Evolutionary conservation across 768 basidiomycete species (phyloP).

Genomic region (Russula dissimulans): DNA sequence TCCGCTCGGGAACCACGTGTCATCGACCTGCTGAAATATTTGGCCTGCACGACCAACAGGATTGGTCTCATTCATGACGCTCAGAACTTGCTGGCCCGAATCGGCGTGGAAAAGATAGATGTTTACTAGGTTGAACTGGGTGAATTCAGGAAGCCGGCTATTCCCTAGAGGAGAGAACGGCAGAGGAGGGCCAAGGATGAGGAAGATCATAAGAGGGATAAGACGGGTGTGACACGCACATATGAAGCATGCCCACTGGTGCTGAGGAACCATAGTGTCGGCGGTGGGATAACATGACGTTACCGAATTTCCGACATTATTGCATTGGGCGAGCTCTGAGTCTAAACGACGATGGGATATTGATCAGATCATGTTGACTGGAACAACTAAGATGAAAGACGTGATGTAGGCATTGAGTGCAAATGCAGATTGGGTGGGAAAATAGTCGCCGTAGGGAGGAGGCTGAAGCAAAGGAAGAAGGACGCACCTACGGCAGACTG

Average conservation of each 20-base stretch:
- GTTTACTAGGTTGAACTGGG: conserved; percentile 55
- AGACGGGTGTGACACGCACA: conserved; percentile 43
- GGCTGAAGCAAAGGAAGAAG: not conserved
- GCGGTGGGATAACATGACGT: conserved; percentile 68
- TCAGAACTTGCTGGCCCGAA: conserved; percentile 41
- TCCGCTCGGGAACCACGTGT: conserved; percentile 59
- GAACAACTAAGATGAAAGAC: not conserved
- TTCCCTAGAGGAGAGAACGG: conserved; percentile 48
- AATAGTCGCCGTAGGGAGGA: not conserved
- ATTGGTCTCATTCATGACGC: conserved; percentile 34
- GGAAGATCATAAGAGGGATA: conserved; percentile 4
- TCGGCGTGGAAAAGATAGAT: conserved; percentile 74
- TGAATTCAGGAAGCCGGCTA: conserved; percentile 54
- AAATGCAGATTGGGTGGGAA: not conserved
- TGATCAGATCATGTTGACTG: not conserved
- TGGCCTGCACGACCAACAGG: conserved; percentile 47
- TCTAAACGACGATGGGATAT: conserved; percentile 20
- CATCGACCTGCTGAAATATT: conserved; percentile 51
- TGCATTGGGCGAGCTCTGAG: conserved; percentile 39
- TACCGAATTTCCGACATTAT: conserved; percentile 54
- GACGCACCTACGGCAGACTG: conserved; percentile 18
- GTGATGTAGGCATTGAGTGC: not conserved
- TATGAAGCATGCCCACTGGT: conserved; percentile 66
- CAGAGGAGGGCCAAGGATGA: conserved; percentile 13
- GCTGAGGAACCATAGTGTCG: conserved; percentile 53